Evolutionary conservation across 2,329 filamentous ascomycete species (phyloP), one percentile per base, ranked within the genome.

Genomic region (Macrophomina tecta): DNA sequence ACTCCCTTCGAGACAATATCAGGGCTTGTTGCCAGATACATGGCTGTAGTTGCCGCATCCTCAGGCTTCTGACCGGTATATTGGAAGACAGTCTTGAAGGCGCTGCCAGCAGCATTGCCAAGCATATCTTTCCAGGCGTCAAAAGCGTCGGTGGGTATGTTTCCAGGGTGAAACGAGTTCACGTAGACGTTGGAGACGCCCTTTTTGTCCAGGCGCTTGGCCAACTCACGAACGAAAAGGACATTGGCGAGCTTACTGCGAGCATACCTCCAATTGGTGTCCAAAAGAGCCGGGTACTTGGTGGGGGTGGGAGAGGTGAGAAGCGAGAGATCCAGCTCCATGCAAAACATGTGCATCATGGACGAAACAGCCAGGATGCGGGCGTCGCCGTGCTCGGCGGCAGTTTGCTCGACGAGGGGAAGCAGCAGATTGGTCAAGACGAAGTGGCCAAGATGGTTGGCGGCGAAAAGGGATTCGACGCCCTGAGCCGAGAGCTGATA

Each of bases 181-280:
- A 72, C 75, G 60, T 74, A 77, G 18, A 78, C 72, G 14, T 70
- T 66, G 5, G 68, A 67, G n/a, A 72, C 69, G 16, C 68, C 67
- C 46, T 66, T 68, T 28, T 69, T 68, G 12, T 68, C 56, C 1
- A 78, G 70, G 32, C 72, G 69, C 6, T 70, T 68, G 23, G 69
- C 70, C 3, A 78, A 71, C 56, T 77, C 74, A 38, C 73, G 69
- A 2, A 71, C 72, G 63, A 77, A 76, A 5, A 78, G 73, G 38
- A 78, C 75, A 36, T 75, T 74, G 2, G 71, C 76, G 5, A 79
- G 68, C 66, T 78, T 78, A 49, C 72, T 73, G 18, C 76, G 74
- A 0, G 61, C 73, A 69, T 78, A 78, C 9, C 75, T 72, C 74
- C 72, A 77, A 30, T 72, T 58, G 5, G 69, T 69, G 67, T 78